Evolutionary conservation across 2,329 filamentous ascomycete species (phyloP).

Genomic region (Chlorencoelia australis): DNA sequence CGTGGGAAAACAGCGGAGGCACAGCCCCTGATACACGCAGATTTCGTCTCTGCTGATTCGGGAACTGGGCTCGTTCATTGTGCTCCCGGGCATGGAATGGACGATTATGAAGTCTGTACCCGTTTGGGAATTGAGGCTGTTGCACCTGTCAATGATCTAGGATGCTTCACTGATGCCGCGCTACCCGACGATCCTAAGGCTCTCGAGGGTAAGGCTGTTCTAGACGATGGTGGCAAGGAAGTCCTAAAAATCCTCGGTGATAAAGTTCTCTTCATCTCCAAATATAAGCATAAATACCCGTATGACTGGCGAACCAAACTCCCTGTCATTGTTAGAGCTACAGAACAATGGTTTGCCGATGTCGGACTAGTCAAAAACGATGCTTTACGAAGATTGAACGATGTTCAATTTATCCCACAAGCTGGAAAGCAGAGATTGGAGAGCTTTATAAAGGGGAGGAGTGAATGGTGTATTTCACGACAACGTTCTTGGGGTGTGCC

Average conservation of each 20-base stretch:
- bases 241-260: constrained; percentile 60
- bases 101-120: constrained; percentile 81
- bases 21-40: constrained; percentile 69
- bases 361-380: constrained; percentile 70
- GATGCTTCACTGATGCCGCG: constrained; percentile 70
- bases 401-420: constrained; percentile 71
- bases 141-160: constrained; percentile 75
- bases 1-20: constrained; percentile 43
- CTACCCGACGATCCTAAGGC: constrained; percentile 57
- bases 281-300: constrained; percentile 83
- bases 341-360: constrained; percentile 96
- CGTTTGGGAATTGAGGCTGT: constrained; percentile 60
- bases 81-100: constrained; percentile 91
- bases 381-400: constrained; percentile 58
- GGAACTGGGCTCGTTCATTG: constrained; percentile 92
- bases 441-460: constrained; percentile 78
- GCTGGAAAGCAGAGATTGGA: constrained; percentile 64
- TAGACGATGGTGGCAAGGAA: constrained; percentile 56
- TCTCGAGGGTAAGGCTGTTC: constrained; percentile 63
- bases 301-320: constrained; percentile 97
- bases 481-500: constrained; percentile 95
- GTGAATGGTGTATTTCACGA: constrained; percentile 95
- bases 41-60: constrained; percentile 84
- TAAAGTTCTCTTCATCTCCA: constrained; percentile 58
- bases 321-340: constrained; percentile 83